phyloP scores from a whole-genome alignment of 106 monocot species.

The Posidonia australis region DNA sequence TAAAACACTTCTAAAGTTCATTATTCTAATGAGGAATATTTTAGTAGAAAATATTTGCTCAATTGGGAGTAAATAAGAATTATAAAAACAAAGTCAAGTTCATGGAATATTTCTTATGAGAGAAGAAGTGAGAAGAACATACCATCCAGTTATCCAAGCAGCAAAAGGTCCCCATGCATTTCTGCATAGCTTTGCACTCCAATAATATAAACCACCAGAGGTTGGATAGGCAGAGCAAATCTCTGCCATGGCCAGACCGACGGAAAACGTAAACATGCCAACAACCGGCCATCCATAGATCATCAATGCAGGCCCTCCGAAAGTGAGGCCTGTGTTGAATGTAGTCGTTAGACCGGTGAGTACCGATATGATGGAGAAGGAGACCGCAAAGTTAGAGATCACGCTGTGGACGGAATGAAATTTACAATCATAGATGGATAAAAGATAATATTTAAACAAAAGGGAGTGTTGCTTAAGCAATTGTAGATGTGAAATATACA shows the following conservation, averaged over 20 bases:
- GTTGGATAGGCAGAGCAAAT: conserved; percentile 79
- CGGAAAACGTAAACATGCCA: conserved; percentile 51
- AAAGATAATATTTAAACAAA: too few species aligned
- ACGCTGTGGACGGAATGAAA: conserved; percentile 38
- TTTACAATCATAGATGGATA: too few species aligned
- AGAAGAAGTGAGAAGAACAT: neutral
- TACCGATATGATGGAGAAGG: conserved; percentile 82
- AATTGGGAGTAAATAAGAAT: too few species aligned
- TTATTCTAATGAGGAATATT: too few species aligned
- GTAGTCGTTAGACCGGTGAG: conserved; percentile 73
- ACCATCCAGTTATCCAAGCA: conserved; percentile 93
- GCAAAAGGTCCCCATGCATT: conserved; percentile 69
- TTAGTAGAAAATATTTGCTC: too few species aligned
- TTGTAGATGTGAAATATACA: too few species aligned
- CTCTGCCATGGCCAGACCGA: conserved; percentile 80
- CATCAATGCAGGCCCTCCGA: conserved; percentile 50
- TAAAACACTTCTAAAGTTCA: too few species aligned
- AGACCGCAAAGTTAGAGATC: conserved; percentile 74
- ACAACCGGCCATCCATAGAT: conserved; percentile 67
- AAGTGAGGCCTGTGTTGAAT: conserved; percentile 68
- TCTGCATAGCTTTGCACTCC: conserved; percentile 74
- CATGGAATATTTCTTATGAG: too few species aligned
- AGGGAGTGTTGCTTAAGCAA: too few species aligned
- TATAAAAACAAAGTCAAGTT: too few species aligned
- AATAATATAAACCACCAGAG: conserved; percentile 82